Percentiles rank a stretch among this genome's conserved stretches.
Evolutionary conservation across 306 rosid species (phyloP).

Genomic region (Quercus alba): DNA sequence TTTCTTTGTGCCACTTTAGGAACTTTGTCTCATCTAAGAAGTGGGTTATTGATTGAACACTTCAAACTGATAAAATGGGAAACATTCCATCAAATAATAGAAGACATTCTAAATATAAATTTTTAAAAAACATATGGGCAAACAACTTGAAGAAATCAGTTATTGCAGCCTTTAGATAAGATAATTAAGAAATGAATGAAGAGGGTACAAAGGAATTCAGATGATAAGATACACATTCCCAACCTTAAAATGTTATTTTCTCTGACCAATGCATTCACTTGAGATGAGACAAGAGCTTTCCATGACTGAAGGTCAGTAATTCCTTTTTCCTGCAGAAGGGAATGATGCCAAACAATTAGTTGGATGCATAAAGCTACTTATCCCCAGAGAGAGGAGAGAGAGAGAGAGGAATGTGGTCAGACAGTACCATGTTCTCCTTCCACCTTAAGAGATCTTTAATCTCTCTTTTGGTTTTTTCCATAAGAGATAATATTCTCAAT

Average conservation of each 20-base stretch:
- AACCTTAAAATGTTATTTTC: conserved; percentile 71
- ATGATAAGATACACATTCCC: background rate
- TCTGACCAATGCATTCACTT: conserved; percentile 49
- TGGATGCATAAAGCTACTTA: background rate
- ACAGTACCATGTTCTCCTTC: conserved; percentile 48
- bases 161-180: background rate
- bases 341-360: conserved; percentile 15
- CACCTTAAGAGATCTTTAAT: conserved; percentile 49
- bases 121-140: background rate
- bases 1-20: background rate
- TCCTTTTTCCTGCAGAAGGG: conserved; percentile 51
- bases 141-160: background rate
- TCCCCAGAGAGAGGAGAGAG: background rate
- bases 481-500: conserved; percentile 42
- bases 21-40: background rate
- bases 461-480: conserved; percentile 55
- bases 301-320: conserved; percentile 56
- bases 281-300: conserved; percentile 59
- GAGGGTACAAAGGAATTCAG: background rate
- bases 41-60: background rate
- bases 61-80: background rate
- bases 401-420: background rate
- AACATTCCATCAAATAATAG: background rate
- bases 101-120: background rate
- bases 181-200: background rate